phyloP scores from a whole-genome alignment of 179 eudicot species.

The Pouteria campechiana region DNA sequence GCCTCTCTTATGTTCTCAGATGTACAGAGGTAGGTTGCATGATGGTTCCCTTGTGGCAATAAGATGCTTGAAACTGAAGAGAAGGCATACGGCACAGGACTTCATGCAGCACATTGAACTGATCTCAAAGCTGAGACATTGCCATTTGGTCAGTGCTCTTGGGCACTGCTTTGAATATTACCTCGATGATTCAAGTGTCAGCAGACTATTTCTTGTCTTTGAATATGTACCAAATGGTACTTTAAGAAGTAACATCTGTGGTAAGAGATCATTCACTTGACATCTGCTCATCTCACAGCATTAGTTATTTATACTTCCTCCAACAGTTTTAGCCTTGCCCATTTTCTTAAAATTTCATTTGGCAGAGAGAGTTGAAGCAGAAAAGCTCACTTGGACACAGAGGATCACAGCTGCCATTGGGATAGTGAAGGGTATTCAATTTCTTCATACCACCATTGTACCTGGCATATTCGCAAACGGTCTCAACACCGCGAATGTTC shows the following conservation, averaged over 20 bases:
- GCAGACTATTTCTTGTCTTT: slow-evolving; percentile 61
- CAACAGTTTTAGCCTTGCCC: not conserved
- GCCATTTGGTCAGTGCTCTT: slow-evolving; percentile 65
- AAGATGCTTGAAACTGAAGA: slow-evolving; percentile 57
- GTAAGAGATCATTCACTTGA: slow-evolving; percentile 17
- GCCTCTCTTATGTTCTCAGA: slow-evolving; percentile 21
- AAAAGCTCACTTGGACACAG: slow-evolving; percentile 57
- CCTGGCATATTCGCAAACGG: slow-evolving; percentile 66
- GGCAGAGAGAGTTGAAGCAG: slow-evolving; percentile 30
- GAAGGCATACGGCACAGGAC: slow-evolving; percentile 31
- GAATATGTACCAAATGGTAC: slow-evolving; percentile 77
- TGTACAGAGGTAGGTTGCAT: slow-evolving; percentile 65
- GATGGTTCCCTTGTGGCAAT: slow-evolving; percentile 67
- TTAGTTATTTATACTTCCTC: not conserved
- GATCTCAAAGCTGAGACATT: slow-evolving; percentile 64
- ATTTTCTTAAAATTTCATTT: not conserved
- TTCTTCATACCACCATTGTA: slow-evolving; percentile 65
- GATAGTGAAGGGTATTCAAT: slow-evolving; percentile 66
- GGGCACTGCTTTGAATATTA: slow-evolving; percentile 85
- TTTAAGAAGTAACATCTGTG: slow-evolving; percentile 61
- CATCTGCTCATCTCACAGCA: not conserved
- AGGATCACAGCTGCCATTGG: slow-evolving; percentile 71
- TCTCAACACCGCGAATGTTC: slow-evolving; percentile 62
- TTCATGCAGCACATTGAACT: slow-evolving; percentile 60
- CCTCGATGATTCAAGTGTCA: slow-evolving; percentile 76